Percentiles rank a stretch among this genome's conserved stretches.
phyloP scores from a whole-genome alignment of 306 rosid genomes.

The Cucurbita ficifolia region DNA sequence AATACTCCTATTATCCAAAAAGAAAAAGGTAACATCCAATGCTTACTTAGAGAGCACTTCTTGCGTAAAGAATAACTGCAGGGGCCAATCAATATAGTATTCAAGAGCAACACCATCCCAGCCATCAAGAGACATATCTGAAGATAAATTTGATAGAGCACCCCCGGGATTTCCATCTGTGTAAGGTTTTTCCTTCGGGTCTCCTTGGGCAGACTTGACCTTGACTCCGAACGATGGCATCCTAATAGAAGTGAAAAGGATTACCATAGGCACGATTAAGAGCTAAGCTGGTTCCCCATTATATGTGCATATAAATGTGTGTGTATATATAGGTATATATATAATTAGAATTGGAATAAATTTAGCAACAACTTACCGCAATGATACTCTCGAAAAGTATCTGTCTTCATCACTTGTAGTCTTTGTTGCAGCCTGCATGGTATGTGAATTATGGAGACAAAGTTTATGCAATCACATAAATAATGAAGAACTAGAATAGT shows the following conservation, averaged over 20 bases:
- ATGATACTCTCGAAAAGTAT: conserved; percentile 71
- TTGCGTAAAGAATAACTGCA: conserved; percentile 88
- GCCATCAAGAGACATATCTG: conserved; percentile 66
- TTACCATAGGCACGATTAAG: conserved; percentile 6
- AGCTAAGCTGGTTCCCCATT: too few species aligned
- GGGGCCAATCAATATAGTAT: conserved; percentile 94
- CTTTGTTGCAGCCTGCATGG: conserved; percentile 79
- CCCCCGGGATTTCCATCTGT: conserved; percentile 35
- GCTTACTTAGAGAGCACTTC: conserved; percentile 93
- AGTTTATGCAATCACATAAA: conserved; percentile 1
- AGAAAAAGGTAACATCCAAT: neutral
- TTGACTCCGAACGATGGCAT: conserved; percentile 83
- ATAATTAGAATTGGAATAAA: neutral
- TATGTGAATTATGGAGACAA: conserved; percentile 12
- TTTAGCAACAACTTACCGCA: conserved; percentile 37
- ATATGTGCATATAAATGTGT: too few species aligned
- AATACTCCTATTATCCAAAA: neutral
- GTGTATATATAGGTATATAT: neutral
- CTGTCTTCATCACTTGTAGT: conserved; percentile 85
- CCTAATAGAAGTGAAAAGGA: conserved; percentile 30
- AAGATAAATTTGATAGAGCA: conserved; percentile 37
- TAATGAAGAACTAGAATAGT: neutral
- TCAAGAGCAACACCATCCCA: conserved; percentile 96
- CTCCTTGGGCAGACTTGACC: conserved; percentile 55
- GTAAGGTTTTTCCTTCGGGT: conserved; percentile 34